A percentile compares a stretch with the other conserved stretches of the same genome.
phyloP scores from a whole-genome alignment of 306 rosid species.

The Leucaena leucocephala region DNA sequence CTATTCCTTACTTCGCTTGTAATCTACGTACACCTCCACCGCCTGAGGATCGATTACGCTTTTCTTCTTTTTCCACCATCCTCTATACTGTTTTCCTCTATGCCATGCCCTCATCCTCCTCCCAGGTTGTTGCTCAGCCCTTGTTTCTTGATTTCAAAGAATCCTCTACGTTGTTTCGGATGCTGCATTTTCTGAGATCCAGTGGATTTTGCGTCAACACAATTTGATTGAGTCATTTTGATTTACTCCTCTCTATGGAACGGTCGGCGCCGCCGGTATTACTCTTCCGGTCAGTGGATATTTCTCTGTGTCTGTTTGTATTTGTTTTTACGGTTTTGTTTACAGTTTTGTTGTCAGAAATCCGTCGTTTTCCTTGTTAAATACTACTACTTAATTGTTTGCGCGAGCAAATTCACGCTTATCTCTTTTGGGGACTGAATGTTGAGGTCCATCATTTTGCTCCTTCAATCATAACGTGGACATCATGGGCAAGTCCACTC shows the following conservation, averaged over 20 bases:
- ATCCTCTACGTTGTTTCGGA: slow-evolving; percentile 1
- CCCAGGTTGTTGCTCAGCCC: slow-evolving; percentile 29
- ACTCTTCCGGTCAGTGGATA: slow-evolving; percentile 19
- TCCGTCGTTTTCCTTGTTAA: slow-evolving; percentile 5
- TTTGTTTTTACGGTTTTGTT: slow-evolving; percentile 1
- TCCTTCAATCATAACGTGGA: slow-evolving; percentile 33
- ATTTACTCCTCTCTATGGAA: background rate
- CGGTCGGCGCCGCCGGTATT: slow-evolving; percentile 24
- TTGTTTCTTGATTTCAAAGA: slow-evolving; percentile 9
- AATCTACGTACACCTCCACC: slow-evolving; percentile 46
- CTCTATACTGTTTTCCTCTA: background rate
- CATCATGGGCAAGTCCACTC: background rate
- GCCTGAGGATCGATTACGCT: slow-evolving; percentile 39
- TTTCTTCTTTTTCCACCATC: slow-evolving; percentile 53
- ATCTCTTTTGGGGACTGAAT: background rate
- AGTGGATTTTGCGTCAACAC: background rate
- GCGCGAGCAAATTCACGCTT: slow-evolving; percentile 11
- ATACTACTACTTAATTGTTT: background rate
- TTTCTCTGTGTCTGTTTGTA: background rate
- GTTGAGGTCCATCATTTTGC: slow-evolving; percentile 28
- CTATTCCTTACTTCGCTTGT: slow-evolving; percentile 63
- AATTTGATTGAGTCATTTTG: slow-evolving; percentile 20
- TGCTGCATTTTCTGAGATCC: slow-evolving; percentile 29
- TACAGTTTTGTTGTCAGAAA: slow-evolving; percentile 14
- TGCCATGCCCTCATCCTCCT: slow-evolving; percentile 32